phyloP scores from a whole-genome alignment of 2,329 filamentous ascomycete genomes.

The Lachnum nothofagi region DNA sequence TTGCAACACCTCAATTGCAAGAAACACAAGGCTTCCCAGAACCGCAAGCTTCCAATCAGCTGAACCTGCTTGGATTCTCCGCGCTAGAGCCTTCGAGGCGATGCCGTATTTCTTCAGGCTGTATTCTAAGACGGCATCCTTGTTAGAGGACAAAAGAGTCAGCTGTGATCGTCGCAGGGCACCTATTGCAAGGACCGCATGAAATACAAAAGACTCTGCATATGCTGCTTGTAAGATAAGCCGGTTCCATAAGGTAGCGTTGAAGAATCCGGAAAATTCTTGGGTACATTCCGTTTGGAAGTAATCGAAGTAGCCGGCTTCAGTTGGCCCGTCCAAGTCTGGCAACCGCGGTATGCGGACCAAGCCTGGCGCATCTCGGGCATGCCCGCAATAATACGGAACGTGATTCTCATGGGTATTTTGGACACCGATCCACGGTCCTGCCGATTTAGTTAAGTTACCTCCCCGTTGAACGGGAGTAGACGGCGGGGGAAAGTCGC shows the following conservation, averaged over 20 bases:
- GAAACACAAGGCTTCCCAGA: conserved; percentile 12
- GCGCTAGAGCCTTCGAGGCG: conserved; percentile 13
- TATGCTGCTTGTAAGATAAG: conserved; percentile 10
- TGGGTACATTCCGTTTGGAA: conserved; percentile 5
- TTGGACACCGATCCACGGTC: neutral
- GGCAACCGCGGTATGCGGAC: neutral
- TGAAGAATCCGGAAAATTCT: conserved; percentile 8
- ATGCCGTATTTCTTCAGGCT: conserved; percentile 21
- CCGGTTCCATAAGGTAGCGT: conserved; percentile 3
- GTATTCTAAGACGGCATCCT: conserved; percentile 30
- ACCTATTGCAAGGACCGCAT: conserved; percentile 10
- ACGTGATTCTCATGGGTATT: neutral
- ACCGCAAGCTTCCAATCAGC: conserved; percentile 6
- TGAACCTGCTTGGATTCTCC: neutral
- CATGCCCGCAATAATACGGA: neutral
- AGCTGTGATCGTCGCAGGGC: conserved; percentile 20
- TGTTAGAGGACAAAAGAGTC: conserved; percentile 11
- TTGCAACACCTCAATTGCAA: conserved; percentile 13
- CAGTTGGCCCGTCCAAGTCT: neutral
- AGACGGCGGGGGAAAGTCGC: conserved; percentile 6
- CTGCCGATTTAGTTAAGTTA: neutral
- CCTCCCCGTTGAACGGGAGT: neutral
- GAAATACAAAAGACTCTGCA: conserved; percentile 9
- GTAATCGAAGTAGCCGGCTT: conserved; percentile 10
- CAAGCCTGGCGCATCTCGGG: neutral